Base-by-base conservation (phyloP, 768 basidiomycete species). In the Calvatia gigantea region DNA sequence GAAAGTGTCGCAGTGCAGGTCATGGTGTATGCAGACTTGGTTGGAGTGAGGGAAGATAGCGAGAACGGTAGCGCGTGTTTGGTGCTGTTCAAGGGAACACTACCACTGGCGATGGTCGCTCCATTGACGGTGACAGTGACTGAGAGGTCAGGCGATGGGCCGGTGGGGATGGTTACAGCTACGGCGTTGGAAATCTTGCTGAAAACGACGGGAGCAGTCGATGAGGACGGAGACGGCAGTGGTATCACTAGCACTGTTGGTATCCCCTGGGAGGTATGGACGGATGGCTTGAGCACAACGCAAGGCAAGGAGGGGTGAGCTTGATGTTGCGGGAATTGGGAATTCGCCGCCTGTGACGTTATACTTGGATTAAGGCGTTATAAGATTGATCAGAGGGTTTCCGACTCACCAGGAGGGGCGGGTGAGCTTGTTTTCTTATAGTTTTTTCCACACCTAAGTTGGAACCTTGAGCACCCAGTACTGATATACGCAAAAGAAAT, bases 251-350 rank as follows among this genome's bases (percentile, higher is more conserved):
- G 21, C 6, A 62, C 54, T 39, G 60, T 57, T 45, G 6, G 69
- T 67, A 58, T 85, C 84, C 59, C 80, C 82, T 14, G 77, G 75
- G 23, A 86, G 75, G 64, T 84, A 86, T 1, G 85, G 85, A 5
- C 78, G 74, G 23, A 85, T 76, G 2, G 81, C 79, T 27, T 82
- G 83, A 8, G 76, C 74, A 58, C 85, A 86, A 7, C 81, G 80
- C 35, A 86, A 66, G 6, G 82, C 79, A 23, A 85, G 74, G 37
- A 83, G 73, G n/a, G 83, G 69, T 1, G 63, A 12, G 25, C 41
- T 47, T 6, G 60, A 54, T 14, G 48, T 47, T 12, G 42, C 41
- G 2, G 58, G 53, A 39, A 57, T 44, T 5, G 58, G 59, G 32
- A 65, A 65, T 45, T 60, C 21, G 23, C 64, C 64, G 62, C 81